Conservation (phyloP, 805 yeast genomes). For the Metschnikowia amazonensis region DNA sequence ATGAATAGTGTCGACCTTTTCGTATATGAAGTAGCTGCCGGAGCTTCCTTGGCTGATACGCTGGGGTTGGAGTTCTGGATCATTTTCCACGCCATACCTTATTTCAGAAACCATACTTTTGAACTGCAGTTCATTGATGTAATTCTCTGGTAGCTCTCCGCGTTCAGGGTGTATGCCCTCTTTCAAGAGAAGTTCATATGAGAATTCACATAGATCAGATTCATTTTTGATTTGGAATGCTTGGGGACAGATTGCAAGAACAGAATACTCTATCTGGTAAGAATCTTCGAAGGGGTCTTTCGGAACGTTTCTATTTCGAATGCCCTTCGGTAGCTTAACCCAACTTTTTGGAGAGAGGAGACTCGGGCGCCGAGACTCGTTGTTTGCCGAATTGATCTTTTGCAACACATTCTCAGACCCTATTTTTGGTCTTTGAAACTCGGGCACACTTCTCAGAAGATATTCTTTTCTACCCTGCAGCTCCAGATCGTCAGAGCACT, state of each 20-base stretch:
- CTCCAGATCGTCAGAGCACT: neutral
- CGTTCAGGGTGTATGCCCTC: slow-evolving; percentile 14
- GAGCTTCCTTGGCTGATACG: slow-evolving; percentile 65
- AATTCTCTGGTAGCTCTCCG: slow-evolving; percentile 23
- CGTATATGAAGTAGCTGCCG: slow-evolving; percentile 58
- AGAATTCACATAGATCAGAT: slow-evolving; percentile 19
- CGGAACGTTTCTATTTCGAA: slow-evolving; percentile 9
- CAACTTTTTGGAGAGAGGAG: slow-evolving; percentile 29
- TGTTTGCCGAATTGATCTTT: neutral
- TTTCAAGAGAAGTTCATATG: neutral
- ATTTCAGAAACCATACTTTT: slow-evolving; percentile 40
- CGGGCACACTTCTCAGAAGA: slow-evolving; percentile 2
- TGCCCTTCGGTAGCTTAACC: slow-evolving; percentile 12
- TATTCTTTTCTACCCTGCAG: neutral
- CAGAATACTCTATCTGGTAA: slow-evolving; percentile 53
- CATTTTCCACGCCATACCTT: slow-evolving; percentile 42
- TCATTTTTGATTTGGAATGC: slow-evolving; percentile 17
- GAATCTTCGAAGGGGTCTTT: slow-evolving; percentile 11
- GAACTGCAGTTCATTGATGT: slow-evolving; percentile 27
- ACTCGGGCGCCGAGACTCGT: slow-evolving; percentile 3
- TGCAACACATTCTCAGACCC: neutral
- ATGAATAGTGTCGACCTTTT: slow-evolving; percentile 9
- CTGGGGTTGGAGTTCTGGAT: slow-evolving; percentile 40
- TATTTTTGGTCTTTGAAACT: neutral
- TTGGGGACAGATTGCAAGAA: slow-evolving; percentile 40